Evolutionary conservation across 306 rosid genomes (phyloP), one percentile per base, ranked within the genome.

Genomic region (Crataegus laevigata): DNA sequence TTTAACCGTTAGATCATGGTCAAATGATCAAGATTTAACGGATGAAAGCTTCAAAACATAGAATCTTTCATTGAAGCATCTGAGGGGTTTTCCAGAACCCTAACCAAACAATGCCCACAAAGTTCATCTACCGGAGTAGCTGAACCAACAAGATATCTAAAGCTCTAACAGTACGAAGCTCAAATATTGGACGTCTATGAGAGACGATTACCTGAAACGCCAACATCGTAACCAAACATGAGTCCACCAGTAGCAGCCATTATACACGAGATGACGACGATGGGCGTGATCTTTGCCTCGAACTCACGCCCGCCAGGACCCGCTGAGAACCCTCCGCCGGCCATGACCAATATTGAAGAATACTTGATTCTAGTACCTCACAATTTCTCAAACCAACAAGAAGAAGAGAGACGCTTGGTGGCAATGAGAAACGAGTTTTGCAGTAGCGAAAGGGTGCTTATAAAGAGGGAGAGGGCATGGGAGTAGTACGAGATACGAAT

Each of bases 211-310:
- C 98, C 97, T 34, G 98, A 93, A 88, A 93, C 85, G 17, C 98
- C 98, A 3, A 93, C 72, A 26, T 89, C 92, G 75, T 91, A 91
- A 24, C 98, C 98, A 52, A 93, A 93, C 92, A 91, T 91, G 79
- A 91, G 98, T 15, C 98, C 98, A 14, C 93, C 98, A 28, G 97
- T 93, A 52, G 98, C 92, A 0, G 97, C 98, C 93, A 91, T 85
- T 3, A 91, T 72, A 73, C 94, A 91, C n/a, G 93, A 94, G 68
- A 91, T 83, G 25, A 94, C 74, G 75, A 94, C 93, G 47, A 90
- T 83, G 18, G 93, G 96, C 10, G 98, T 91, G 81, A 91, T 83
- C 87, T 91, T 93, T 21, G 98, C 96, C 80, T 93, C 98, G 30
- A 85, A 88, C 21, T 83, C 90, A 17, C 32, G 43, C 15, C 50